Conservation (phyloP, 2,329 filamentous ascomycete genomes). For the Ceratocystis alfenasii region DNA sequence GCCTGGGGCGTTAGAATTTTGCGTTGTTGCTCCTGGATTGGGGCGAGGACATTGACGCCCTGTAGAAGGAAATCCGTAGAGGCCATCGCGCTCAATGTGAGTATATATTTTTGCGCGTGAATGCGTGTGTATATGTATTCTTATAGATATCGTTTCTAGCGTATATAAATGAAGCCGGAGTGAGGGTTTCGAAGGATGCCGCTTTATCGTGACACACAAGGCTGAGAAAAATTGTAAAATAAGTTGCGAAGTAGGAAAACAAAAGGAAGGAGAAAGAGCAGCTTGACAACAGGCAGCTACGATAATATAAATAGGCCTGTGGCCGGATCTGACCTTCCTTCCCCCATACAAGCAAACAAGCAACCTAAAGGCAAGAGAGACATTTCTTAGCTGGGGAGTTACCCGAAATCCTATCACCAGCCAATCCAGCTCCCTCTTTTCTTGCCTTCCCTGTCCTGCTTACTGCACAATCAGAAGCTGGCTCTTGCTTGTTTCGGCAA, state of each 20-base stretch:
- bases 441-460: background rate
- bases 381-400: background rate
- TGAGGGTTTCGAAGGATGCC: background rate
- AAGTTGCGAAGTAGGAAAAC: background rate
- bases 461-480: slow-evolving; percentile 8
- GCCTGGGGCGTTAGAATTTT: slow-evolving; percentile 90
- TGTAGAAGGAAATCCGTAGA: slow-evolving; percentile 66
- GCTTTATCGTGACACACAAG: background rate
- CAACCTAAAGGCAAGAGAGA: background rate
- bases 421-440: background rate
- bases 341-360: background rate
- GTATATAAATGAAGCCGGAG: background rate
- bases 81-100: slow-evolving; percentile 41
- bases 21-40: slow-evolving; percentile 63
- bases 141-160: too few species aligned
- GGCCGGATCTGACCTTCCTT: slow-evolving; percentile 5
- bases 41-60: slow-evolving; percentile 75
- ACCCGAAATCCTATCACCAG: background rate
- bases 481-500: slow-evolving; percentile 16
- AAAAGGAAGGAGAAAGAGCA: background rate
- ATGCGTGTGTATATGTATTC: too few species aligned
- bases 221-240: background rate
- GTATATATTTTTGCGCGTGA: slow-evolving; percentile 24
- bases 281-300: background rate
- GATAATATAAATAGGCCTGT: slow-evolving; percentile 11